Conservation (phyloP, 2,329 filamentous ascomycete species). For the Cephalotrichum gorgonifer region DNA sequence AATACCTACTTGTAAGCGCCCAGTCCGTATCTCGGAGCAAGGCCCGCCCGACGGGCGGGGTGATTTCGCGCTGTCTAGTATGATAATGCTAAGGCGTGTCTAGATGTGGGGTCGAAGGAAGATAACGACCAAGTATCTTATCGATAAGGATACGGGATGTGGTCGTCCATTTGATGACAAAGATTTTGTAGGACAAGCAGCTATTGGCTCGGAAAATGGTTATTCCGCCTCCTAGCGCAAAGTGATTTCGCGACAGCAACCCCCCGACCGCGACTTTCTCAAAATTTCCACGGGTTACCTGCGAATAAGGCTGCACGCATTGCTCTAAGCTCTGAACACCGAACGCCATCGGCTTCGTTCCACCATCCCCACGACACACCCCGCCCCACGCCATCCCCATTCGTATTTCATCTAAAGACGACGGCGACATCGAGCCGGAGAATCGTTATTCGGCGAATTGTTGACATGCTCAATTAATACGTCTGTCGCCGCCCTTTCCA, state of each 20-base stretch:
- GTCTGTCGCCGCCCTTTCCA: background rate
- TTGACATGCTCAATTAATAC: background rate
- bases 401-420: background rate
- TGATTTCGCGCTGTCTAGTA: background rate
- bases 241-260: slow-evolving; percentile 27
- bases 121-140: background rate
- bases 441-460: background rate
- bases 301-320: background rate
- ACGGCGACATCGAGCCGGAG: background rate
- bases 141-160: background rate
- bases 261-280: slow-evolving; percentile 26
- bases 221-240: slow-evolving; percentile 26
- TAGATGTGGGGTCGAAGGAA: background rate
- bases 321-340: background rate
- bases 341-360: background rate
- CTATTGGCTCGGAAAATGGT: slow-evolving; percentile 17
- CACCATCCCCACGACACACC: background rate
- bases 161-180: background rate
- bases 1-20: background rate
- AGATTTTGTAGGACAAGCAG: background rate
- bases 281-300: slow-evolving; percentile 27
- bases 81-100: background rate
- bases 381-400: background rate
- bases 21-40: background rate
- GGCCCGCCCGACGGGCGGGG: background rate